Conservation (phyloP, 1,284 basidiomycete species). For the Mycocalia duriaeana region DNA sequence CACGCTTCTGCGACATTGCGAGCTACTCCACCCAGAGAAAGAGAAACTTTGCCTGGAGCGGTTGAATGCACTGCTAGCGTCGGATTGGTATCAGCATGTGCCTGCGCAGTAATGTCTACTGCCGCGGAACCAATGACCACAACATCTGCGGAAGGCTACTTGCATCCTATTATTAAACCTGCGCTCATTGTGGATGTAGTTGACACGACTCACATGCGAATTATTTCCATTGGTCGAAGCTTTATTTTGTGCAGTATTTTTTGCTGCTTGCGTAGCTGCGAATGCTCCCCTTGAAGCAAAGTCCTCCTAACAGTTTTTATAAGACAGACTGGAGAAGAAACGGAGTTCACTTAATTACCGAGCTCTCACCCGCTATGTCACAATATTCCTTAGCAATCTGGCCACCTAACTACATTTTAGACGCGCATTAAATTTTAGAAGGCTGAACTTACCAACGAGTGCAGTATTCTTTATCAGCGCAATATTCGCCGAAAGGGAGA, state of each 20-base stretch:
- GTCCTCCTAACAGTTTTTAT: too few species aligned
- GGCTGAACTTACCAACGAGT: conserved; percentile 55
- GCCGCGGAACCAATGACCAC: conserved; percentile 82
- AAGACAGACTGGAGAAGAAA: too few species aligned
- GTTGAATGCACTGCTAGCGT: conserved; percentile 58
- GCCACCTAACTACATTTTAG: conserved; percentile 43
- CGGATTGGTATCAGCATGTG: conserved; percentile 21
- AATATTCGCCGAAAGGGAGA: conserved; percentile 74
- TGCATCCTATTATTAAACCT: too few species aligned
- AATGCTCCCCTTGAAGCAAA: too few species aligned
- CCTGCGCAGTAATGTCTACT: conserved; percentile 75
- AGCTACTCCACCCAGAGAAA: conserved; percentile 87
- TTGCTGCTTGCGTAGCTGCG: too few species aligned
- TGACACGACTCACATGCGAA: too few species aligned
- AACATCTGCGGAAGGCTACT: conserved; percentile 35
- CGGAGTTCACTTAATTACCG: too few species aligned
- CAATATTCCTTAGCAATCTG: conserved; percentile 81
- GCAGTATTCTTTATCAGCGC: conserved; percentile 94
- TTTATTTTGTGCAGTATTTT: too few species aligned
- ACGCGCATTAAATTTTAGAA: conserved; percentile 4
- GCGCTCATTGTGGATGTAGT: too few species aligned
- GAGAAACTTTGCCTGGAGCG: conserved; percentile 67
- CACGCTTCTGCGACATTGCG: conserved; percentile 92
- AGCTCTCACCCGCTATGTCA: conserved; percentile 38
- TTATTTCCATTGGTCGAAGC: too few species aligned